A percentile compares a stretch with the other conserved stretches of the same genome.
phyloP scores from a whole-genome alignment of 306 rosid species.

The Lotus japonicus region DNA sequence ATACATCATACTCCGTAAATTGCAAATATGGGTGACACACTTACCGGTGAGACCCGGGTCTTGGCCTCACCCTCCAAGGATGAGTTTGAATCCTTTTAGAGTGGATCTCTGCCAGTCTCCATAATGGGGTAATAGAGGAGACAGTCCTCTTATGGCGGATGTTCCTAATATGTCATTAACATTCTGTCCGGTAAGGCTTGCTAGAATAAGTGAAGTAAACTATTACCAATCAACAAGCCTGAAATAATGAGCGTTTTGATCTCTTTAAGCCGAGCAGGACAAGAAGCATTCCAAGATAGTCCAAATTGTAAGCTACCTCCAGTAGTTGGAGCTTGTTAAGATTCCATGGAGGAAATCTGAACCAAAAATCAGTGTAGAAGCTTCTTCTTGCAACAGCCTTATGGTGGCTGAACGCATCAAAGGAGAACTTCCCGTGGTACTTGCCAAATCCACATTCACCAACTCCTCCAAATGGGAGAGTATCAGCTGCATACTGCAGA shows the following conservation, averaged over 20 bases:
- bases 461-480: constrained; percentile 79
- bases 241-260: constrained; percentile 4
- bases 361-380: constrained; percentile 62
- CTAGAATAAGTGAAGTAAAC: too few relatives aligned
- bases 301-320: constrained; percentile 34
- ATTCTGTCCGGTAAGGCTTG: too few relatives aligned
- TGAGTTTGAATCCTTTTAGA: too few relatives aligned
- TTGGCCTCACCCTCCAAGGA: too few relatives aligned
- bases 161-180: too few relatives aligned
- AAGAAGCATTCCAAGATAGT: constrained; percentile 48
- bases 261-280: constrained; percentile 47
- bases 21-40: too few relatives aligned
- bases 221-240: neutral
- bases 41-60: too few relatives aligned
- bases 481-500: constrained; percentile 52
- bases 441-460: constrained; percentile 72
- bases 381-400: constrained; percentile 52
- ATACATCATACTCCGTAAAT: too few relatives aligned
- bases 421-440: constrained; percentile 78
- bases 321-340: constrained; percentile 49
- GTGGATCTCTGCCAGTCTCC: too few relatives aligned
- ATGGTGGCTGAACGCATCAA: constrained; percentile 62
- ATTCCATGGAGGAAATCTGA: constrained; percentile 76
- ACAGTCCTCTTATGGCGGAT: too few relatives aligned
- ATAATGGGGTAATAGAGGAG: too few relatives aligned